Conservation (phyloP, 208 protist genomes). For the Zelonia costaricensis region DNA sequence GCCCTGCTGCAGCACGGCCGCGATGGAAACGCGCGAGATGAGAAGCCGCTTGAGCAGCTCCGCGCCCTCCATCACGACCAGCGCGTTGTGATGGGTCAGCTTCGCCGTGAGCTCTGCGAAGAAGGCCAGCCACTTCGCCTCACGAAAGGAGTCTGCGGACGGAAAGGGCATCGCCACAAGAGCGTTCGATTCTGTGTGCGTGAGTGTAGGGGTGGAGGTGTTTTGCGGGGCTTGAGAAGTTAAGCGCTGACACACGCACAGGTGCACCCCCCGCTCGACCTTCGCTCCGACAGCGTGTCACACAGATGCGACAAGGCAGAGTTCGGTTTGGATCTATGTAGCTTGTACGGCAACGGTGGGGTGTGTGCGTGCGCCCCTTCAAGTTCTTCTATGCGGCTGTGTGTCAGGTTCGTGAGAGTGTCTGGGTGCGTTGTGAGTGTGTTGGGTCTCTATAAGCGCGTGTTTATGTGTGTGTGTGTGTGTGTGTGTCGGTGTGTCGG, state of each 20-base stretch:
- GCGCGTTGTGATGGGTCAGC: constrained; percentile 78
- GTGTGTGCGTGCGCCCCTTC: neutral
- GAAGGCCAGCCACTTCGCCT: constrained; percentile 82
- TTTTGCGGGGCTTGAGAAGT: too few species aligned
- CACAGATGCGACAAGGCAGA: too few species aligned
- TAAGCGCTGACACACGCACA: too few species aligned
- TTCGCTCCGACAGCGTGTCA: too few species aligned
- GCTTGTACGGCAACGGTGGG: too few species aligned
- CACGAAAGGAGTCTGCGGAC: constrained; percentile 49
- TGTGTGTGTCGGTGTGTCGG: constrained; percentile 8
- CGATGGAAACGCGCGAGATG: constrained; percentile 68
- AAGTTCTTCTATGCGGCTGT: neutral
- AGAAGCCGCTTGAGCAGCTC: constrained; percentile 75
- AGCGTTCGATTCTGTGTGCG: constrained; percentile 22
- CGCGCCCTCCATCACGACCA: constrained; percentile 79
- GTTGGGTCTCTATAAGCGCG: neutral
- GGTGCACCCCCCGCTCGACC: too few species aligned
- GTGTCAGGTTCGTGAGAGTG: too few species aligned
- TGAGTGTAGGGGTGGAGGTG: neutral
- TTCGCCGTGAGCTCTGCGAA: constrained; percentile 87
- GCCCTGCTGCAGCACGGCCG: constrained; percentile 78
- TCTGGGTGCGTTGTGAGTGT: neutral
- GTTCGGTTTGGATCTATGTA: too few species aligned
- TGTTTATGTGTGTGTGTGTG: constrained; percentile 4
- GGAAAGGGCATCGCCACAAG: constrained; percentile 77